Evolutionary conservation across 495 filamentous ascomycete species (phyloP), one percentile per base, ranked within the genome.

Genomic region (Penicillium cinerascens): DNA sequence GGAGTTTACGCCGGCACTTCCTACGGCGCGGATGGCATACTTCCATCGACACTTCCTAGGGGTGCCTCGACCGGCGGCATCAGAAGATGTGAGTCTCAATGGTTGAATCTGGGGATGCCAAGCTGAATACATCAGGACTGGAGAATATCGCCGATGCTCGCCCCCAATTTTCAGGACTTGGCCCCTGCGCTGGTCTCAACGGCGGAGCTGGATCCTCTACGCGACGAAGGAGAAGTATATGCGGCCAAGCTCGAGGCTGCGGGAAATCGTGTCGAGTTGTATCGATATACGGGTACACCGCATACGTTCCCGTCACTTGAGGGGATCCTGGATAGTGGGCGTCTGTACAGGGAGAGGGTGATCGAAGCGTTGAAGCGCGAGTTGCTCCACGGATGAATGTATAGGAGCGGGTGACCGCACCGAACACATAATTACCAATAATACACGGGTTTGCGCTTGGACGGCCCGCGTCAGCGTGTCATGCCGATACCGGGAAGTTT

Each of bases 211-310:
- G 76, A 80, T 47, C 71, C 72, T 40, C 59, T 79, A 20, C 61
- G 75, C 25, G 68, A 77, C 47, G 75, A 80, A 53, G 74, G 73
- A 5, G 68, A 74, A 49, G 53, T 54, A 13, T 79, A 77, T 63
- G 78, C 70, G 2, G 52, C 61, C 16, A 70, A 72, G 36, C 52
- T 81, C 47, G 54, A 66, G 41, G 64, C 61, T 17, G 66, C 71
- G 2, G 76, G 73, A 1, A 67, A 67, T 43, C 49, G 59, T 17
- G 67, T 73, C 13, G 64, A 70, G 13, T 10, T 69, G 44, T 47
- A 69, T 16, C 66, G 63, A 16, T 64, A 64, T 29, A 18, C 53
- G 15, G 74, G 68, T 23, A 65, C 54, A 21, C 59, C 76, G 0
- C 76, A 79, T 61, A 53, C 63, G 2, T 64, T 74, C 52, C 47